Base-by-base conservation (phyloP, 176 grass and related monocot genomes). In the Oryza glumipatula region DNA sequence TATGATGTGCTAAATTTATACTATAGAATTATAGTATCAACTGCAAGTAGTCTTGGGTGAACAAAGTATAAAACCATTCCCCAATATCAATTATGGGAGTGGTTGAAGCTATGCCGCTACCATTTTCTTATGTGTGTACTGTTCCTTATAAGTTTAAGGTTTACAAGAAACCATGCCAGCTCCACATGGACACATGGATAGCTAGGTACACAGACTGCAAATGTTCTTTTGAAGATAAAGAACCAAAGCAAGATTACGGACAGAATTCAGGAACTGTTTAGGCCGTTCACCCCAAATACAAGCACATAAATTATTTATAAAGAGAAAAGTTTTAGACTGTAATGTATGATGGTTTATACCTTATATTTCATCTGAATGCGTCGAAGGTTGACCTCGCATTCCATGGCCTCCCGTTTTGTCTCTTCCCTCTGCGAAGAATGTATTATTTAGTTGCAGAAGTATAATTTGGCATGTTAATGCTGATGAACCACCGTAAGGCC, bases 351-450 rank as follows among this genome's bases (percentile, higher is more conserved):
- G 69, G 48, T 39, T 35, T n/a, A 54, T 83, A 95, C 96, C 91
- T 92, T 99, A 72, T 99, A 99, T 87, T 90, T 95, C 89, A 99
- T 91, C 72, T 91, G 93, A 77, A 93, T 80, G 17, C 93, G 87
- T 73, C 96, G 96, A 80, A 99, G 83, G 52, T 91, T 94, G 86
- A 99, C 88, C 39, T 96, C 84, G 24, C 81, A 99, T 81, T 96
- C 91, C 80, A 99, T 89, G 4, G 86, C 77, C 66, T 96, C 96
- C 49, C 93, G 88, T 41, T 99, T 99, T 54, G 81, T 92, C 88
- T 99, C 96, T 80, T 99, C 96, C 83, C 96, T 96, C 96, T 99
- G 79, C 65, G 78, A 82, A 90, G 58, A 45, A 33, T 78, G 19
- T 58, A 70, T 73, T 73, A 68, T 24, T 24, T 65, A 87, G 58